Percentiles rank a stretch among this genome's conserved stretches.
Evolutionary conservation across 805 yeast genomes (phyloP).

Genomic region (Pichia rugopelliculosa): DNA sequence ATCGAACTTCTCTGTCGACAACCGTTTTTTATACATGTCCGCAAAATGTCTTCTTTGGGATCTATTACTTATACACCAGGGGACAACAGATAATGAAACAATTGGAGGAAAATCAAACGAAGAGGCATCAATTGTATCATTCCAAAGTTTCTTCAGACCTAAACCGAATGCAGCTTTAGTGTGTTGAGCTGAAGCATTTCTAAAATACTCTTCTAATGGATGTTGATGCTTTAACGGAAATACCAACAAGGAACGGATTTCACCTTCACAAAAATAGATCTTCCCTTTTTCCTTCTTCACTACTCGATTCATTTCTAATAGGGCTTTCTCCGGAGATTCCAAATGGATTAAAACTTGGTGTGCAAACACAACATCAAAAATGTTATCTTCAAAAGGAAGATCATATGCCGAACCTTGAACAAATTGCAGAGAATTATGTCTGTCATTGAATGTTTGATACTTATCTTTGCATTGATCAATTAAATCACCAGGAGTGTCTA

Average conservation of each 20-base stretch:
- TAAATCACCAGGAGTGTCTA: constrained; percentile 23
- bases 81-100: background rate
- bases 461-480: background rate
- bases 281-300: constrained; percentile 26
- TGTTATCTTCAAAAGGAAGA: constrained; percentile 29
- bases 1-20: background rate
- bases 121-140: background rate
- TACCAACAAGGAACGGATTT: constrained; percentile 9
- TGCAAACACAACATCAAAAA: constrained; percentile 34
- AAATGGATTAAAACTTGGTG: constrained; percentile 35
- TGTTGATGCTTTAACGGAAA: constrained; percentile 3
- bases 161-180: background rate
- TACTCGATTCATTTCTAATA: constrained; percentile 32
- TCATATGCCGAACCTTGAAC: constrained; percentile 26
- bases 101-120: background rate
- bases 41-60: background rate
- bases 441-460: background rate
- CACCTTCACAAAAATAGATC: constrained; percentile 27
- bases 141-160: background rate
- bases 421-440: constrained; percentile 15
- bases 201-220: background rate
- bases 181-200: background rate
- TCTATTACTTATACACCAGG: background rate
- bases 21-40: background rate
- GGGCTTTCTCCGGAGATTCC: constrained; percentile 27